These are phyloP conservation scores for Breynia disticha DNA, from an alignment of 441 rosid genomes.

Conservation along the genomic window DNA sequence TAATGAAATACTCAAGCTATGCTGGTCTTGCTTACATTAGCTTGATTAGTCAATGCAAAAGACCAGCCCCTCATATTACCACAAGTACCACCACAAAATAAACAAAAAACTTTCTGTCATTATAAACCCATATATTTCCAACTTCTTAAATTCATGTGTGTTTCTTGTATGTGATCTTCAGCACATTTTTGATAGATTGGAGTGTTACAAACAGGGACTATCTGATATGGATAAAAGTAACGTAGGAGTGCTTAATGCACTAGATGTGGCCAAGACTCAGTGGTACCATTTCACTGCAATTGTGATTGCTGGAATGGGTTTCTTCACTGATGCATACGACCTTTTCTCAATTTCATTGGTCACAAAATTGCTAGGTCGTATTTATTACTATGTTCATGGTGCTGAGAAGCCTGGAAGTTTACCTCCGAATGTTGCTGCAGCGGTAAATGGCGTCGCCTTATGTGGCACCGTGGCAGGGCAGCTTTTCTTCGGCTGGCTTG, in stretches of 20 bases:
- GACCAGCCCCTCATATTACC: no score
- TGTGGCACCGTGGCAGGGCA: slow-evolving; percentile 66
- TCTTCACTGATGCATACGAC: slow-evolving; percentile 76
- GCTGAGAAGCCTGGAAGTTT: slow-evolving; percentile 50
- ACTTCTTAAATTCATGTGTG: no score
- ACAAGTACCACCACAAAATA: no score
- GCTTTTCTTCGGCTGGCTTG: slow-evolving; percentile 83
- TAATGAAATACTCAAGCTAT: no score
- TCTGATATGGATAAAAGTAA: no score
- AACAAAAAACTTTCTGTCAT: no score
- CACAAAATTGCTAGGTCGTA: slow-evolving; percentile 63
- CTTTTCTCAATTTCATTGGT: slow-evolving; percentile 70
- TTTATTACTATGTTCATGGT: slow-evolving; percentile 63
- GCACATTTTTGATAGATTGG: no score
- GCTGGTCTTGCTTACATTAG: no score
- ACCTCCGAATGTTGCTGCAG: slow-evolving; percentile 67
- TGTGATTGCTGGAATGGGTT: slow-evolving; percentile 74
- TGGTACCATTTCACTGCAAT: slow-evolving; percentile 81
- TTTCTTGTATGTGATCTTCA: no score
- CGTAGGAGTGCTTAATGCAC: slow-evolving; percentile 57
- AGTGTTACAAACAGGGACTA: no score
- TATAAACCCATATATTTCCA: no score
- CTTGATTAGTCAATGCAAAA: no score
- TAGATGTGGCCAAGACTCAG: slow-evolving; percentile 66
- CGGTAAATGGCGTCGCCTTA: slow-evolving; percentile 72